phyloP scores from a whole-genome alignment of 305 asterid genomes.

The Fraxinus baroniana region DNA sequence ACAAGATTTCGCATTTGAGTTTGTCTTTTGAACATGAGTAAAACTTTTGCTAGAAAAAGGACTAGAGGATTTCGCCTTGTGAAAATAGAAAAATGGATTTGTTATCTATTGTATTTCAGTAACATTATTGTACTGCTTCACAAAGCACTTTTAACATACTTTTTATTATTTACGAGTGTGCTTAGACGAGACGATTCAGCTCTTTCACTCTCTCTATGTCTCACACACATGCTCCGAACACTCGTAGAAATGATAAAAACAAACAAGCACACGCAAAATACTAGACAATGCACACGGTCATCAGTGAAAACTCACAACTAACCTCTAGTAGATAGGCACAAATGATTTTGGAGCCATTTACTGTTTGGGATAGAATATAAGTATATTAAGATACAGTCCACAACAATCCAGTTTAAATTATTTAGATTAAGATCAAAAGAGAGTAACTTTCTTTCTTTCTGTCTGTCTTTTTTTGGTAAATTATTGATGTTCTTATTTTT shows the following conservation, averaged over 20 bases:
- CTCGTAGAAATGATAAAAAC: neutral
- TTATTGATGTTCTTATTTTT: neutral
- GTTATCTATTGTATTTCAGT: neutral
- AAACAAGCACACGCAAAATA: neutral
- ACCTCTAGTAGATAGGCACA: neutral
- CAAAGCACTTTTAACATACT: neutral
- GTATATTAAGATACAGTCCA: neutral
- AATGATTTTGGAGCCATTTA: neutral
- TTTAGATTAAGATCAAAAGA: neutral
- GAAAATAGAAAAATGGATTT: slow-evolving; percentile 3
- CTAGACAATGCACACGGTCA: neutral
- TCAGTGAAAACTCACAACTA: neutral
- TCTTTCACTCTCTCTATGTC: neutral
- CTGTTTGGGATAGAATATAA: neutral
- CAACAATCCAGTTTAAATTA: neutral
- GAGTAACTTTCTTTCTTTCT: neutral
- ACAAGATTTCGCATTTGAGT: neutral
- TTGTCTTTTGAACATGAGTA: neutral
- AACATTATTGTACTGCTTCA: slow-evolving; percentile 7
- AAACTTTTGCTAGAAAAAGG: slow-evolving; percentile 6
- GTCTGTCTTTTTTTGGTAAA: neutral
- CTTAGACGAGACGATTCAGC: neutral
- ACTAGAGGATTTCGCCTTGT: neutral
- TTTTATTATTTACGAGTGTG: neutral
- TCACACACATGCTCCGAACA: neutral